Evolutionary conservation across 73 alveolate species (phyloP), one percentile per base, ranked within the genome.

Genomic region (Symbiodinium pilosum): DNA sequence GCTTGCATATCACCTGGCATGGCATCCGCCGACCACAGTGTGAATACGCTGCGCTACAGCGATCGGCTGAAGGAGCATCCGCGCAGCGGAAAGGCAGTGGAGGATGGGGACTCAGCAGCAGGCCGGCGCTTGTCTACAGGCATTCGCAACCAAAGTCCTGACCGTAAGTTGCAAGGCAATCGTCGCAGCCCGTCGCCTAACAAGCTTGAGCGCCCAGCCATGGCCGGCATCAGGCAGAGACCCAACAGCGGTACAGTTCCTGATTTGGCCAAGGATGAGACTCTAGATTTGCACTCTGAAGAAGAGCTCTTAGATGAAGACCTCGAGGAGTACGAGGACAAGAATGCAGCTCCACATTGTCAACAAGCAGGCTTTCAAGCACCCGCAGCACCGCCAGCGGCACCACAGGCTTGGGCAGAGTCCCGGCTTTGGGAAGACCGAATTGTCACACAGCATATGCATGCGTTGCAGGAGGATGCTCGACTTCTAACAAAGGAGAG

Each of bases 401-500:
- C 99, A 99, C 99, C 99, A 99, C 94, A 99, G 99, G 99, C 99
- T 99, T 99, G 99, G 24, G 99, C 99, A 92, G 99, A 99, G 75
- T 99, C 99, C 43, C 95, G 99, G 54, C 99, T 99, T 71, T 99
- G 99, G 99, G 99, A 99, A 98, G 99, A 99, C 87, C 99, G 99
- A 88, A 99, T 99, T 40, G 86, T 99, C 30, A 99, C 95, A 64
- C 99, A 99, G 83, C 99, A 99, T 94, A 99, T 99, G 99, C 99
- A 99, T 42, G 99, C 99, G 41, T 94, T 99, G 41, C 99, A 99
- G 99, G 99, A 99, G 98, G 99, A 99, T 86, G 99, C 99, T 64
- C 99, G 99, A 87, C 98, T 99, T 41, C 95, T 99, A 86, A 99
- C 99, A 59, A 99, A 99, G 99, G 99, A 99, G 98, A 99, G 99